Evolutionary conservation across 805 yeast species (phyloP).

Genomic region (Soucietia sequanensis): DNA sequence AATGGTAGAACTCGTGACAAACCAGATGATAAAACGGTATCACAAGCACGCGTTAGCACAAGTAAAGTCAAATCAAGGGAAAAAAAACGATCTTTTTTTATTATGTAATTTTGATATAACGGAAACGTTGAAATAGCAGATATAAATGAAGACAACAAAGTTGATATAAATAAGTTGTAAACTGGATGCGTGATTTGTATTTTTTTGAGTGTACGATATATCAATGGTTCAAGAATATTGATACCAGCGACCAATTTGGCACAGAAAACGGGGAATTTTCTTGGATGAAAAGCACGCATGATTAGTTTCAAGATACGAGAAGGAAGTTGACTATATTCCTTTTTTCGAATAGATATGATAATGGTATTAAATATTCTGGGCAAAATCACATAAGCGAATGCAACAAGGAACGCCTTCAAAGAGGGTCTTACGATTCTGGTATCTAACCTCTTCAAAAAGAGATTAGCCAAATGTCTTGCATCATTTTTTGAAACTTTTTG

Average conservation of each 20-base stretch:
- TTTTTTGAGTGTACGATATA: slow-evolving; percentile 9
- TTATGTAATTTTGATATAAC: slow-evolving; percentile 29
- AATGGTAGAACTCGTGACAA: slow-evolving; percentile 9
- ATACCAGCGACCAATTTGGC: slow-evolving; percentile 31
- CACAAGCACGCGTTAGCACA: slow-evolving; percentile 34
- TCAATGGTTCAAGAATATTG: slow-evolving; percentile 26
- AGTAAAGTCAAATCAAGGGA: slow-evolving; percentile 37
- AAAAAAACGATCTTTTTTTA: slow-evolving; percentile 26
- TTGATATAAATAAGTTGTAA: slow-evolving; percentile 10
- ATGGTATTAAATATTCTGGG: slow-evolving; percentile 25
- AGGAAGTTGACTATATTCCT: slow-evolving; percentile 11
- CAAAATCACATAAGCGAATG: slow-evolving; percentile 32
- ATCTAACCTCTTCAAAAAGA: slow-evolving; percentile 1
- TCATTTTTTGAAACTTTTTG: no score
- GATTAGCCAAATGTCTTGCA: no score
- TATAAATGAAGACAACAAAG: slow-evolving; percentile 24
- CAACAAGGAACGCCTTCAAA: slow-evolving; percentile 30
- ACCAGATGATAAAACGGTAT: slow-evolving; percentile 26
- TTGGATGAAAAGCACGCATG: slow-evolving; percentile 24
- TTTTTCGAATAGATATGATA: slow-evolving; percentile 12
- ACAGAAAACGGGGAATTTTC: slow-evolving; percentile 35
- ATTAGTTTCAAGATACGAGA: slow-evolving; percentile 17
- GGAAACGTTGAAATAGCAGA: slow-evolving; percentile 29
- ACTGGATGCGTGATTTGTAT: slow-evolving; percentile 2
- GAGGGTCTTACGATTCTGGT: slow-evolving; percentile 23